Evolutionary conservation across 306 rosid genomes (phyloP), one percentile per base, ranked within the genome.

Genomic region (Medicago truncatula): DNA sequence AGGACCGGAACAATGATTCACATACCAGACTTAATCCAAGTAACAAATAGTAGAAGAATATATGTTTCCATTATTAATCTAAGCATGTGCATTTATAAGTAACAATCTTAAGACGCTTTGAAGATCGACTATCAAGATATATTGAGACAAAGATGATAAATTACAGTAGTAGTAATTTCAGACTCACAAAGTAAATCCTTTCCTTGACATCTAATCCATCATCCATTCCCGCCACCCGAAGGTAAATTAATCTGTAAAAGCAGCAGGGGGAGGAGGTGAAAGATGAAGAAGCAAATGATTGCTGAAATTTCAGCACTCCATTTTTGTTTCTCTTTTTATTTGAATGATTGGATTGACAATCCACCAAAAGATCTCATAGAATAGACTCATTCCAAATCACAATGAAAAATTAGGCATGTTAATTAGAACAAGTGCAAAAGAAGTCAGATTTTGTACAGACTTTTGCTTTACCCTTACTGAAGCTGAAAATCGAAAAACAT

Each of bases 211-310:
- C 89, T 78, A 94, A 83, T 76, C 98, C 97, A 77, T 88, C 96
- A 83, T 88, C 95, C 98, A 94, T 94, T 83, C 98, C 98, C 34
- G 90, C 88, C 70, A 94, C 96, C 64, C 90, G 86, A 53, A 94
- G 98, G 86, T 92, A 94, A 75, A 92, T 84, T 84, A 94, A 84
- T 85, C 98, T 94, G 96, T 54, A 75, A 71, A 73, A 74, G 64
- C 66, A 66, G 47, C 64, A 67, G 21, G 3, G 74, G 66, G 57
- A 40, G 77, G 60, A 65, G 34, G 21, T 15, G 67, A 61, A 34
- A 31, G 8, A 81, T 7, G 78, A 72, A 71, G 75, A 50, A 71
- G 76, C 9, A 49, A 15, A 61, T 61, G 61, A 73, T 69, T 47
- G 44, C 71, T 12, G 43, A 72, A 71, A 76, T 72, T 34, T 65